phyloP scores from a whole-genome alignment of 1,284 basidiomycete genomes.

The Ustilago trichophora region DNA sequence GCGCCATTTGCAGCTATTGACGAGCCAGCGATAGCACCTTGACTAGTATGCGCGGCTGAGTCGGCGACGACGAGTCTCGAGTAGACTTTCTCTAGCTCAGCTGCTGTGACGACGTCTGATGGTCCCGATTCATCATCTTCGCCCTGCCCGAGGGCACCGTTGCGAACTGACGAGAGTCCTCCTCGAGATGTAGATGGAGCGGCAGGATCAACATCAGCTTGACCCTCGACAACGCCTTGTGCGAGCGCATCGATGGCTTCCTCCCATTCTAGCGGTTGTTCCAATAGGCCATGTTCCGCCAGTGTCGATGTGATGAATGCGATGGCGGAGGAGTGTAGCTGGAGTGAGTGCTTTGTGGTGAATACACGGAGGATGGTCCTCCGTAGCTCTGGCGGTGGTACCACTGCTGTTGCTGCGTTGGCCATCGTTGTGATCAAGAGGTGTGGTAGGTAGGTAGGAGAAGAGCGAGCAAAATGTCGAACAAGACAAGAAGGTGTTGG shows the following conservation, averaged over 20 bases:
- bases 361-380: slow-evolving; percentile 57
- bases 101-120: slow-evolving; percentile 54
- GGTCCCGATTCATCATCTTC: not conserved
- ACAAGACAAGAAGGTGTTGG: slow-evolving; percentile 15
- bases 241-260: slow-evolving; percentile 65
- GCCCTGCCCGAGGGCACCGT: not conserved
- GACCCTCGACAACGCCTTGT: slow-evolving; percentile 54
- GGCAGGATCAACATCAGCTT: slow-evolving; percentile 17
- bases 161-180: too few species aligned
- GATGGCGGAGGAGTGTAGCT: slow-evolving; percentile 62
- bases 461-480: not conserved
- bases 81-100: slow-evolving; percentile 56
- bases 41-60: slow-evolving; percentile 34
- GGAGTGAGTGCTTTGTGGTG: slow-evolving; percentile 60
- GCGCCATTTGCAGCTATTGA: slow-evolving; percentile 1
- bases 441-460: too few species aligned
- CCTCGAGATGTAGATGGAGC: not conserved
- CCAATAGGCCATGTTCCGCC: slow-evolving; percentile 54
- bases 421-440: not conserved
- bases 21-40: not conserved
- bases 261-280: slow-evolving; percentile 49
- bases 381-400: slow-evolving; percentile 55
- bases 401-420: not conserved
- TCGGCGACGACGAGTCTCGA: slow-evolving; percentile 58
- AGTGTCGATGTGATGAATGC: slow-evolving; percentile 60